Evolutionary conservation across 139 green algal genomes (phyloP).

Genomic region (Mesotaenium endlicherianum): DNA sequence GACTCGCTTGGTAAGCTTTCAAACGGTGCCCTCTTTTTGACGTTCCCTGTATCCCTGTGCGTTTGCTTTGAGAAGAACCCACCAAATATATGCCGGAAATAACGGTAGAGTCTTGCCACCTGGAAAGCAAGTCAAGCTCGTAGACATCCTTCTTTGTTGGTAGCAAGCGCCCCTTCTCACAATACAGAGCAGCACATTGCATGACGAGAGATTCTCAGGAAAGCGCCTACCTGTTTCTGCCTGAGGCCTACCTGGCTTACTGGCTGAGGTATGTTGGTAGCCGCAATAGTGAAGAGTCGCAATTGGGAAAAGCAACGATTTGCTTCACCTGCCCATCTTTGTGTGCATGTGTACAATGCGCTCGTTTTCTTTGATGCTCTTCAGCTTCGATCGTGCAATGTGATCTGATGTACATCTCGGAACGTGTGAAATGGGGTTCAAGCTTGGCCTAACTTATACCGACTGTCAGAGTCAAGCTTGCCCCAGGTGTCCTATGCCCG

Average conservation of each 20-base stretch:
- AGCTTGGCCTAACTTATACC: neutral
- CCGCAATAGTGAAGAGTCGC: too few relatives aligned
- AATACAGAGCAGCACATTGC: neutral
- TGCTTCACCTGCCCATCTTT: too few relatives aligned
- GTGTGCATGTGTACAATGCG: too few relatives aligned
- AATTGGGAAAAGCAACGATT: too few relatives aligned
- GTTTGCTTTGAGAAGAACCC: neutral
- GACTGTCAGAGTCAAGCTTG: neutral
- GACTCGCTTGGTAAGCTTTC: conserved; percentile 53
- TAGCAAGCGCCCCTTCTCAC: neutral
- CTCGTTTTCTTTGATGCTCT: too few relatives aligned
- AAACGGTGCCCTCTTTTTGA: neutral
- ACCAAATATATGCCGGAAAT: neutral
- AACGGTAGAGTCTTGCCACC: neutral
- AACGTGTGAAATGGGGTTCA: neutral
- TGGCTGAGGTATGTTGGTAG: too few relatives aligned
- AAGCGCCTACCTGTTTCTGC: neutral
- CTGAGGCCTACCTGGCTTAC: neutral
- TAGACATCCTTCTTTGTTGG: neutral
- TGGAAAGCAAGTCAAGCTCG: neutral
- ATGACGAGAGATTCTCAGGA: neutral
- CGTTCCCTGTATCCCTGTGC: neutral
- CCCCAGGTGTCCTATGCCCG: neutral
- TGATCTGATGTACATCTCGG: too few relatives aligned
- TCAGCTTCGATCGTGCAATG: too few relatives aligned